A percentile compares a stretch with the other conserved stretches of the same genome.
Evolutionary conservation across 768 basidiomycete species (phyloP).

Genomic region (Guyanaporus albipodus): DNA sequence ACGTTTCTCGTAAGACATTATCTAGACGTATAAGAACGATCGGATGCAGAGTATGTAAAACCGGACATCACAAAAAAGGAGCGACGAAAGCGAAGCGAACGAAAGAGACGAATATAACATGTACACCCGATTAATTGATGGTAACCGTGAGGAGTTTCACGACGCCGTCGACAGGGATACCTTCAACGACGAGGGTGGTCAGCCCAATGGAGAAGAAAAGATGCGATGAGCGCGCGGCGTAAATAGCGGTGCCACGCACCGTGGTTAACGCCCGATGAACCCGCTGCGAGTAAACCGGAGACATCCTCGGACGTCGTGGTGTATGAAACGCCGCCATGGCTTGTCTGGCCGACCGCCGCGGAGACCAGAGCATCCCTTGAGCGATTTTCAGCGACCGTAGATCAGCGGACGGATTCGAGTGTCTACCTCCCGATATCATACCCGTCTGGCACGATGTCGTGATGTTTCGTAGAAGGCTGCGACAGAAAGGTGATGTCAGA

Average conservation of each 20-base stretch:
- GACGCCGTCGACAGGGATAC: constrained; percentile 55
- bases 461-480: constrained; percentile 33
- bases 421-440: constrained; percentile 45
- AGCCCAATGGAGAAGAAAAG: not conserved
- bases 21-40: too few species aligned
- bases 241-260: constrained; percentile 37
- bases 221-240: not conserved
- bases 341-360: constrained; percentile 36
- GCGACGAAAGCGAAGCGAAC: not conserved
- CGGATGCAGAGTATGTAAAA: too few species aligned
- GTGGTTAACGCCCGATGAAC: constrained; percentile 48
- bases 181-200: constrained; percentile 30
- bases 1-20: too few species aligned
- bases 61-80: not conserved
- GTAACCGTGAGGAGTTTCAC: constrained; percentile 52
- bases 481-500: not conserved
- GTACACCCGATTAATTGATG: constrained; percentile 28
- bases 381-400: not conserved
- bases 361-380: constrained; percentile 37
- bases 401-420: constrained; percentile 9
- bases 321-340: constrained; percentile 46
- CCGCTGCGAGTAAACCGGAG: constrained; percentile 50
- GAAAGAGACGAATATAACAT: too few species aligned
- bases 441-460: constrained; percentile 43
- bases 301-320: constrained; percentile 42